A percentile compares a stretch with the other conserved stretches of the same genome.
Evolutionary conservation across 345 rosid genomes (phyloP).

Genomic region (Moricandia moricandioides): DNA sequence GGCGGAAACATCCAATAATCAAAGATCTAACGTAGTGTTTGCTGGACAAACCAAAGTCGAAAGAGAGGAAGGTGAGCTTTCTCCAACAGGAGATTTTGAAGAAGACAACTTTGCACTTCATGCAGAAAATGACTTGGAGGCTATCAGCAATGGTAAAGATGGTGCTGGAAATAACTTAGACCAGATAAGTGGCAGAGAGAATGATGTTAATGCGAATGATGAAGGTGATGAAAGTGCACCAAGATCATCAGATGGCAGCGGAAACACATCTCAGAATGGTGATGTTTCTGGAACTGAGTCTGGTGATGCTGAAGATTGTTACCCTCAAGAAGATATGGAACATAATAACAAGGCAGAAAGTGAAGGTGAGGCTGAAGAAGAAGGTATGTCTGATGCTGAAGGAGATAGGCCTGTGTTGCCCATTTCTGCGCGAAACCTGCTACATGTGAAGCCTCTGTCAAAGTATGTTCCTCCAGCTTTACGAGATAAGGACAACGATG

Average conservation of each 20-base stretch:
- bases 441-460: conserved; percentile 78
- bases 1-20: conserved; percentile 44
- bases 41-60: conserved; percentile 58
- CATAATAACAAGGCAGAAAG: conserved; percentile 80
- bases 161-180: conserved; percentile 47
- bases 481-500: conserved; percentile 46
- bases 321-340: conserved; percentile 66
- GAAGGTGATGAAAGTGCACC: conserved; percentile 59
- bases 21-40: conserved; percentile 52
- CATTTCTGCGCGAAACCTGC: conserved; percentile 61
- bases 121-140: conserved; percentile 62
- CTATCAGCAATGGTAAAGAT: conserved; percentile 51
- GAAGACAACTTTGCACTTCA: conserved; percentile 78
- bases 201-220: conserved; percentile 22
- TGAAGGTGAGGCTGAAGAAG: conserved; percentile 87
- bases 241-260: conserved; percentile 81
- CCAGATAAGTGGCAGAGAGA: conserved; percentile 56
- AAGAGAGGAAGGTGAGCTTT: conserved; percentile 97
- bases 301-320: conserved; percentile 77
- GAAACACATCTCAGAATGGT: conserved; percentile 83
- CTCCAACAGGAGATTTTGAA: conserved; percentile 89
- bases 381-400: conserved; percentile 14
- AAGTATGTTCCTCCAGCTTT: conserved; percentile 63
- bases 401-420: conserved; percentile 63
- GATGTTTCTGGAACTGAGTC: conserved; percentile 89